phyloP scores from a whole-genome alignment of 2,329 filamentous ascomycete genomes.

The Fusarium sulawesiense region DNA sequence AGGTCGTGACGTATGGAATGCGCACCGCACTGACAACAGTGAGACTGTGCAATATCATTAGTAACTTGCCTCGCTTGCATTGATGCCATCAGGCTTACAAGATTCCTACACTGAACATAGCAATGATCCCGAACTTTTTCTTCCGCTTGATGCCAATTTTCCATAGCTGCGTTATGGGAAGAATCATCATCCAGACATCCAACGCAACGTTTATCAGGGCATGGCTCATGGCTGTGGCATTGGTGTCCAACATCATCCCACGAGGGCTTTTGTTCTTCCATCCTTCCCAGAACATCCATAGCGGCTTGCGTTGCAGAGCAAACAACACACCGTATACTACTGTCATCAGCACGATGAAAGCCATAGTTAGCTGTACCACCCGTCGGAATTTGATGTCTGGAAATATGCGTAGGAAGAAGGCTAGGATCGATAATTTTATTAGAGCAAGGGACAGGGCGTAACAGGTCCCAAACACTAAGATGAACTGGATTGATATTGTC shows the following conservation, averaged over 20 bases:
- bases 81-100: not conserved
- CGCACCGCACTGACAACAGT: not conserved
- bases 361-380: not conserved
- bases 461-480: too few species aligned
- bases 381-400: not conserved
- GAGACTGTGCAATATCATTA: not conserved
- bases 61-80: too few species aligned
- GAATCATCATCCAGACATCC: conserved; percentile 17
- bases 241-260: not conserved
- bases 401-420: conserved; percentile 19
- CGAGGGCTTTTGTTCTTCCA: not conserved
- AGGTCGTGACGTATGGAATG: not conserved
- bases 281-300: not conserved
- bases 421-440: not conserved
- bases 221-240: not conserved
- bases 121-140: conserved; percentile 10
- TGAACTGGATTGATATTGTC: too few species aligned
- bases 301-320: not conserved
- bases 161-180: conserved; percentile 1
- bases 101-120: conserved; percentile 5
- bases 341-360: too few species aligned
- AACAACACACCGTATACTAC: not conserved
- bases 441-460: too few species aligned
- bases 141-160: not conserved
- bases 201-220: not conserved